These are phyloP conservation scores for Leptoxyphium fumago DNA, from an alignment of 2,329 filamentous ascomycete species.

Conservation along the genomic window DNA sequence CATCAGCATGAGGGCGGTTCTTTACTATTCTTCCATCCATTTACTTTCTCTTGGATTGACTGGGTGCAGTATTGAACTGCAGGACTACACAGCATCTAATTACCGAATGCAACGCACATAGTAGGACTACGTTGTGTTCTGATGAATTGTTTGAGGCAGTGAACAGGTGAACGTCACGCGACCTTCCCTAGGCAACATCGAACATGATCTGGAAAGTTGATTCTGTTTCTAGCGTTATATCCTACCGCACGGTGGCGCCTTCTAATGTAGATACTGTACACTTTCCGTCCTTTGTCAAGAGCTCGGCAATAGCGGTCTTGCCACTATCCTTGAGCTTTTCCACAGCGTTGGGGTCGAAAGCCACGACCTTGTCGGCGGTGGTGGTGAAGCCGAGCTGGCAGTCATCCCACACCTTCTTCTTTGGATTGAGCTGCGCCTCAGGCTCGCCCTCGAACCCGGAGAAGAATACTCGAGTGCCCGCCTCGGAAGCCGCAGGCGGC, in stretches of 20 bases:
- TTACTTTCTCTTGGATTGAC: too few relatives aligned
- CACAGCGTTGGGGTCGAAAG: constrained; percentile 66
- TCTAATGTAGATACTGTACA: constrained; percentile 75
- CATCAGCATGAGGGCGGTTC: too few relatives aligned
- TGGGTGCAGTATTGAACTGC: too few relatives aligned
- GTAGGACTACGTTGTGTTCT: too few relatives aligned
- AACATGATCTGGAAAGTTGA: too few relatives aligned
- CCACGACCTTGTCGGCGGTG: constrained; percentile 64
- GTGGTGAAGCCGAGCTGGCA: constrained; percentile 96
- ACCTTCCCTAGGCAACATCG: too few relatives aligned
- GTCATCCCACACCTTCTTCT: constrained; percentile 98
- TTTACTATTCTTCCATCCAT: too few relatives aligned
- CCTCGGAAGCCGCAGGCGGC: constrained; percentile 62
- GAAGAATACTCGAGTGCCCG: constrained; percentile 82
- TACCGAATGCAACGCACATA: too few relatives aligned
- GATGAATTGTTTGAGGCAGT: too few relatives aligned
- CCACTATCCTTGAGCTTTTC: constrained; percentile 55
- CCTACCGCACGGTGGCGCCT: constrained; percentile 67
- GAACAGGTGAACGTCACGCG: too few relatives aligned
- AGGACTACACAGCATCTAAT: too few relatives aligned
- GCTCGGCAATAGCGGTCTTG: constrained; percentile 40
- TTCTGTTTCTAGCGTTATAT: too few relatives aligned
- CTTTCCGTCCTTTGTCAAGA: constrained; percentile 66
- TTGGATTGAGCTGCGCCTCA: constrained; percentile 87
- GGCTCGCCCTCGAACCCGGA: constrained; percentile 90